These are phyloP conservation scores for Zostera marina DNA, from an alignment of 116 monocot genomes.

Conservation along the genomic window DNA sequence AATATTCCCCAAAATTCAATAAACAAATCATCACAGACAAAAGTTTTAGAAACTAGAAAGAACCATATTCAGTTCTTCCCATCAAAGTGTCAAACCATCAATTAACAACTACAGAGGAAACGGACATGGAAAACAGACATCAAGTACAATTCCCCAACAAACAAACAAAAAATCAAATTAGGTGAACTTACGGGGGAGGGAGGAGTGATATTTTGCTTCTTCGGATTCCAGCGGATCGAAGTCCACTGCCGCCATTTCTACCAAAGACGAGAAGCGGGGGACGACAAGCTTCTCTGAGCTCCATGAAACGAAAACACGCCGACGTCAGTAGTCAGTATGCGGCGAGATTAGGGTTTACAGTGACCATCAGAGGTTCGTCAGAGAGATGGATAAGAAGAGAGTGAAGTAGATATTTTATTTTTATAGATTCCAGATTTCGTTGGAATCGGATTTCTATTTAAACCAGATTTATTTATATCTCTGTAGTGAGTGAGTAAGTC, in stretches of 20 bases:
- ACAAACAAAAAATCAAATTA: background rate
- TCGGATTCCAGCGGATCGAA: background rate
- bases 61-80: no score
- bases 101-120: background rate
- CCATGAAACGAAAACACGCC: slow-evolving; percentile 3
- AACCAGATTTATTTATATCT: no score
- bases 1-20: no score
- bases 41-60: no score
- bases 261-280: slow-evolving; percentile 1
- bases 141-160: background rate
- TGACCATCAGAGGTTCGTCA: background rate
- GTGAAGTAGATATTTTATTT: no score
- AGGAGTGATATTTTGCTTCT: background rate
- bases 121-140: background rate
- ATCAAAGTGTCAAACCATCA: no score
- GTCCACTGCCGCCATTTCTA: no score
- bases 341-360: background rate
- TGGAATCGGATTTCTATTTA: no score
- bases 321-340: background rate
- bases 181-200: background rate
- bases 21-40: no score
- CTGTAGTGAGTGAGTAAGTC: no score
- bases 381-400: no score
- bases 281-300: slow-evolving; percentile 9
- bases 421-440: no score